Evolutionary conservation across 495 filamentous ascomycete genomes (phyloP).

Genomic region (Oleoguttula mirabilis): DNA sequence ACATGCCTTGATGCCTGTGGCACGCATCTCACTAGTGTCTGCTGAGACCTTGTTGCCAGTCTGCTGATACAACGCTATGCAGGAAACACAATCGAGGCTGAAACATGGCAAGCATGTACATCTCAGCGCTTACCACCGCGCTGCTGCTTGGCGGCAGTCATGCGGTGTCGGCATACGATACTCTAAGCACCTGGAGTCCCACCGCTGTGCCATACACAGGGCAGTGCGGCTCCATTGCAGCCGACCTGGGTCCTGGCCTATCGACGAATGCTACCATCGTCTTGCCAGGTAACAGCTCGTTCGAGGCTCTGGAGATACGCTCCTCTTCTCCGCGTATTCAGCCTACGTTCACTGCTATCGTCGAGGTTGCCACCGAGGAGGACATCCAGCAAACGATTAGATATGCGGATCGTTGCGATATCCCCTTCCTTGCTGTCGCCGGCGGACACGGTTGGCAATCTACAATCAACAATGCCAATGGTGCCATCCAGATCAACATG

Average conservation of each 20-base stretch:
- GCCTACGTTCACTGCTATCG: not conserved
- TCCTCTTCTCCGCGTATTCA: not conserved
- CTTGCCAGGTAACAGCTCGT: not conserved
- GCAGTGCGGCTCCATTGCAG: too few relatives aligned
- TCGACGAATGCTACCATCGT: not conserved
- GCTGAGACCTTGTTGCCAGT: too few relatives aligned
- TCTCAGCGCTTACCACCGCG: too few relatives aligned
- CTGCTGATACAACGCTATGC: too few relatives aligned
- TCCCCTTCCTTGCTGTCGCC: not conserved
- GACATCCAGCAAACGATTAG: not conserved
- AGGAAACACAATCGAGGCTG: too few relatives aligned
- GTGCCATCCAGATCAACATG: not conserved
- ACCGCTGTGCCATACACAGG: too few relatives aligned
- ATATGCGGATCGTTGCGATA: not conserved
- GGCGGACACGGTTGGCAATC: not conserved
- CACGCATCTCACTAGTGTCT: too few relatives aligned
- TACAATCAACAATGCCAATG: not conserved
- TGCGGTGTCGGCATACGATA: too few relatives aligned
- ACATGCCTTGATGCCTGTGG: too few relatives aligned
- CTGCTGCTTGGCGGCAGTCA: too few relatives aligned
- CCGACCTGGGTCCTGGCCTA: not conserved
- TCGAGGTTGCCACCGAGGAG: not conserved
- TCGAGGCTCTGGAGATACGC: not conserved
- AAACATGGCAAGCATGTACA: too few relatives aligned
- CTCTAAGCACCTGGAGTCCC: too few relatives aligned